Percentiles rank a stretch among this genome's conserved stretches.
Conservation (phyloP, 371 early-diverging fungal species). For the Rhizoclosmatium hyalinum region DNA sequence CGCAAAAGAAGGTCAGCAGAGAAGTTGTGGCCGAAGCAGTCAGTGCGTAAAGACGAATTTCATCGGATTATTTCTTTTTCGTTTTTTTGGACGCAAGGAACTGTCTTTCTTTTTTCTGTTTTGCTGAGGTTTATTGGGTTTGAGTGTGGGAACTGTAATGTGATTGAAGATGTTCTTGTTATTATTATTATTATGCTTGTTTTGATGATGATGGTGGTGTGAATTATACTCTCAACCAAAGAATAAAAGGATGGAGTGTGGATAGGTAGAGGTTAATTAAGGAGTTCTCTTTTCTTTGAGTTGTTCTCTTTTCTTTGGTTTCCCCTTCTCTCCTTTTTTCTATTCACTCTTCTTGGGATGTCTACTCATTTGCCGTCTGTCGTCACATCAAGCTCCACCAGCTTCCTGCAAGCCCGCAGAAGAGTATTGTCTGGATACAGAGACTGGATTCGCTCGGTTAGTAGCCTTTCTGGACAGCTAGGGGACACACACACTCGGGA, state of each 20-base stretch:
- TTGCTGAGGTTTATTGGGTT: background rate
- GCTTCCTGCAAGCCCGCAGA: slow-evolving; percentile 40
- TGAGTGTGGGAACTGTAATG: too few relatives aligned
- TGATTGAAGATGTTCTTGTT: too few relatives aligned
- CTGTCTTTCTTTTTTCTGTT: background rate
- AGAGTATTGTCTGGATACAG: slow-evolving; percentile 38
- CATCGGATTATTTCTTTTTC: too few relatives aligned
- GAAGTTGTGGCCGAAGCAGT: too few relatives aligned
- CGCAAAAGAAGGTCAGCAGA: background rate
- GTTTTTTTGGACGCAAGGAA: too few relatives aligned
- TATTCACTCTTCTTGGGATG: background rate
- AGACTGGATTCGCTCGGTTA: slow-evolving; percentile 43
- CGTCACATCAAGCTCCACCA: slow-evolving; percentile 39
- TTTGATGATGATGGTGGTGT: too few relatives aligned
- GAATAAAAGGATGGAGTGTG: too few relatives aligned
- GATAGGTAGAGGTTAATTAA: background rate
- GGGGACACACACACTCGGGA: background rate
- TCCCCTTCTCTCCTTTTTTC: background rate
- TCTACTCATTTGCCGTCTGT: slow-evolving; percentile 28
- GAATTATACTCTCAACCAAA: too few relatives aligned
- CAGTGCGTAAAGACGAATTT: too few relatives aligned
- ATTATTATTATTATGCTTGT: too few relatives aligned
- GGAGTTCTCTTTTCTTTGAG: background rate
- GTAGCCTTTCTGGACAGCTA: background rate
- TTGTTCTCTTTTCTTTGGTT: background rate